Evolutionary conservation across 2,329 filamentous ascomycete genomes (phyloP).

Genomic region (Epichloe bromicola): DNA sequence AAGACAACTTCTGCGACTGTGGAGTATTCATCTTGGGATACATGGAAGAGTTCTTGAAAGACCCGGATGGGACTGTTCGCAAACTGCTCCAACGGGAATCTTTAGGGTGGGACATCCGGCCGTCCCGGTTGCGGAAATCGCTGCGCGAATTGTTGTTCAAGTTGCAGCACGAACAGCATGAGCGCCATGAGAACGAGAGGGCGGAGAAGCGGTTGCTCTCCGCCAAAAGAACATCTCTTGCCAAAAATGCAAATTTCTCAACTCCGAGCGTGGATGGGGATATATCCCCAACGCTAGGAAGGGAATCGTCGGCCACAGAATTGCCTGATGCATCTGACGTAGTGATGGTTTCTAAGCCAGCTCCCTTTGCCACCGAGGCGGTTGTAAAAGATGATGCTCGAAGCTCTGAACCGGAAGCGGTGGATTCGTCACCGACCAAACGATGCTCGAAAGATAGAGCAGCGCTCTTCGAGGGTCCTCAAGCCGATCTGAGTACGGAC

Average conservation of each 20-base stretch:
- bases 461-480: slow-evolving; percentile 9
- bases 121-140: slow-evolving; percentile 45
- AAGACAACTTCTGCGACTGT: slow-evolving; percentile 80
- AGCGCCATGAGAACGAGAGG: slow-evolving; percentile 22
- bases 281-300: not conserved
- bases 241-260: not conserved
- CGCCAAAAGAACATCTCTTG: slow-evolving; percentile 11
- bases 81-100: slow-evolving; percentile 50
- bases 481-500: slow-evolving; percentile 10
- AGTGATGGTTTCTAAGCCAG: not conserved
- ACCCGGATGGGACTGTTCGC: slow-evolving; percentile 57
- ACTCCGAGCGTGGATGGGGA: not conserved
- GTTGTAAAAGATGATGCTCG: not conserved
- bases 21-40: slow-evolving; percentile 81
- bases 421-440: not conserved
- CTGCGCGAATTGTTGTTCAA: slow-evolving; percentile 54
- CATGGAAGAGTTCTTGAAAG: slow-evolving; percentile 63
- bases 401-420: not conserved
- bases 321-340: not conserved
- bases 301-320: not conserved
- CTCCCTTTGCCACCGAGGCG: too few species aligned
- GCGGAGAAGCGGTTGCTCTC: slow-evolving; percentile 19
- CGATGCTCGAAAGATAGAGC: slow-evolving; percentile 3
- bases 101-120: slow-evolving; percentile 39
- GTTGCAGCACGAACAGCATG: slow-evolving; percentile 46